These are phyloP conservation scores for Acorus calamus DNA, from an alignment of 106 monocot species.

Conservation along the genomic window DNA sequence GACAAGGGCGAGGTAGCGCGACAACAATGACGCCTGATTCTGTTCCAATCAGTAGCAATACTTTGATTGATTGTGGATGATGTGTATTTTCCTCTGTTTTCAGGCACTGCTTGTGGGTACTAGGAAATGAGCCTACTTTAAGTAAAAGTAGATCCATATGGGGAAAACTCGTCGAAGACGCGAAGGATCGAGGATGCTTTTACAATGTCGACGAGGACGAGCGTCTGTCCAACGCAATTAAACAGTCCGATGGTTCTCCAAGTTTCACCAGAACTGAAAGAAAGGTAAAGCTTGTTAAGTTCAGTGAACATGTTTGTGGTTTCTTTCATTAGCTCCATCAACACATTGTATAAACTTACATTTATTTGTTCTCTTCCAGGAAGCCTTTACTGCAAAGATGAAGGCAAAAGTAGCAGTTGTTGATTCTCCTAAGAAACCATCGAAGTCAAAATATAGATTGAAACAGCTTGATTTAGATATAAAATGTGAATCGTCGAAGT, in stretches of 20 bases:
- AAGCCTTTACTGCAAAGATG: too few species aligned
- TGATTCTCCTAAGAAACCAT: too few species aligned
- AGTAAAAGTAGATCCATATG: constrained; percentile 23
- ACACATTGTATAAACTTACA: too few species aligned
- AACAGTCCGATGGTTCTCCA: neutral
- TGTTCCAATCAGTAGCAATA: neutral
- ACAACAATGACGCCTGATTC: neutral
- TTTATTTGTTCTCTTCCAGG: too few species aligned
- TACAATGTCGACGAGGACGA: constrained; percentile 18
- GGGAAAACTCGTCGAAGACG: constrained; percentile 24
- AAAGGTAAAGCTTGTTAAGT: too few species aligned
- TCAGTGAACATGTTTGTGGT: too few species aligned
- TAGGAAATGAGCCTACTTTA: constrained; percentile 35
- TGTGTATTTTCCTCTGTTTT: neutral
- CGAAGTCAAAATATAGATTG: too few species aligned
- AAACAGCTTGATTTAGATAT: too few species aligned
- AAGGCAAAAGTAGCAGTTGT: too few species aligned
- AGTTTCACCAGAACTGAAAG: too few species aligned
- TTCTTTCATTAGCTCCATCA: too few species aligned
- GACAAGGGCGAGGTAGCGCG: constrained; percentile 49
- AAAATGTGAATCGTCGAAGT: too few species aligned
- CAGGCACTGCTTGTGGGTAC: constrained; percentile 49
- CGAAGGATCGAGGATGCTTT: constrained; percentile 19
- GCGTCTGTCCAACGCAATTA: constrained; percentile 11
- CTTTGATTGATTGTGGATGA: neutral